phyloP scores from a whole-genome alignment of 2,329 filamentous ascomycete genomes.

The Chaetomiaceae sp. region DNA sequence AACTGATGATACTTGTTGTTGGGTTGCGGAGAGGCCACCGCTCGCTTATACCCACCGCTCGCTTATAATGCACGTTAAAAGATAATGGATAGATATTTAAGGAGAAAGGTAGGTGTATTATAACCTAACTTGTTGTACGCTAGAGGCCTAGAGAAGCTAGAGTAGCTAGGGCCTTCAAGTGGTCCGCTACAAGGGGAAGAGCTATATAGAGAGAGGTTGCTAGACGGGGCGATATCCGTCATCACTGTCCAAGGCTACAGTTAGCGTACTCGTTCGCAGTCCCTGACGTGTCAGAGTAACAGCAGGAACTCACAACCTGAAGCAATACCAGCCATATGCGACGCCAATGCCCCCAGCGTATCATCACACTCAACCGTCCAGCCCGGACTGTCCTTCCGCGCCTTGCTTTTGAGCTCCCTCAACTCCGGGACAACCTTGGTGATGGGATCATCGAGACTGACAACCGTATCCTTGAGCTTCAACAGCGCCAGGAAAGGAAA shows the following conservation, averaged over 20 bases:
- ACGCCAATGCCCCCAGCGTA: constrained; percentile 42
- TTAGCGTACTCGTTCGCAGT: too few species aligned
- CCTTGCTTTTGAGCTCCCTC: constrained; percentile 22
- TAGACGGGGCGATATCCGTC: constrained; percentile 11
- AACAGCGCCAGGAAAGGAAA: constrained; percentile 32
- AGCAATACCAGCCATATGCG: constrained; percentile 42
- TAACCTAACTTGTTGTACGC: constrained; percentile 32
- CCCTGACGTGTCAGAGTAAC: too few species aligned
- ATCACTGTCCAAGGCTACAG: too few species aligned
- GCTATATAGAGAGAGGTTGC: constrained; percentile 10
- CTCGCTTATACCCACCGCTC: too few species aligned
- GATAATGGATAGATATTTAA: too few species aligned
- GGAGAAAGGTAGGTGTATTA: too few species aligned
- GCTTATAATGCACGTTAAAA: too few species aligned
- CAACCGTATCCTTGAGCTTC: constrained; percentile 22
- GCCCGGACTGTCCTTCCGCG: constrained; percentile 28
- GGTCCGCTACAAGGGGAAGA: constrained; percentile 18
- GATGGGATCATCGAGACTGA: constrained; percentile 40
- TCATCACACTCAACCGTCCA: constrained; percentile 42
- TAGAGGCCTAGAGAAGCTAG: constrained; percentile 33
- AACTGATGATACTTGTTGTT: background rate
- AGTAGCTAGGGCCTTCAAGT: constrained; percentile 30
- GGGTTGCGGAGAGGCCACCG: too few species aligned
- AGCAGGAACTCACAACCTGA: constrained; percentile 31
- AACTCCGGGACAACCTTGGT: constrained; percentile 42